These are phyloP conservation scores for Excoecaria agallocha DNA, from an alignment of 345 rosid species.

Conservation along the genomic window DNA sequence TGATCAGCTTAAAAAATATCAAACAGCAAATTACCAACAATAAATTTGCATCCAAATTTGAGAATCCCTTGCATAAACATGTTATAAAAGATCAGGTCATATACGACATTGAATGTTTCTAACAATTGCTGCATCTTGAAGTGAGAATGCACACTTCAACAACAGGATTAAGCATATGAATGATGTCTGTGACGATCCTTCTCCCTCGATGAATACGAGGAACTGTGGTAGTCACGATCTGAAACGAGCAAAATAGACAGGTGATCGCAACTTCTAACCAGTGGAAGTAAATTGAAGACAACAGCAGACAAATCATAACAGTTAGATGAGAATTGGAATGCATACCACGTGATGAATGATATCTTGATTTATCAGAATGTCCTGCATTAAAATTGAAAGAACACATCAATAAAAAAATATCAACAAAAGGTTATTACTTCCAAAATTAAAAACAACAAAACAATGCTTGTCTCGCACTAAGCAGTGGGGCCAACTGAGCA, in stretches of 20 bases:
- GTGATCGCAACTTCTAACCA: not conserved
- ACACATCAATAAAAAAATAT: not conserved
- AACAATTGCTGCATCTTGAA: not conserved
- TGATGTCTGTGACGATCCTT: conserved; percentile 62
- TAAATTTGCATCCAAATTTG: not conserved
- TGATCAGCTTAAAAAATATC: no score
- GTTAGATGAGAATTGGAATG: not conserved
- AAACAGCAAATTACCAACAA: no score
- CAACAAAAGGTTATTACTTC: not conserved
- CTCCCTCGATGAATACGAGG: conserved; percentile 61
- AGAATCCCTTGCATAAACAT: not conserved
- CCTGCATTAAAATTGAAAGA: conserved; percentile 29
- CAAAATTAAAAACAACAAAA: not conserved
- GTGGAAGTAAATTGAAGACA: not conserved
- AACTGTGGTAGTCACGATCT: conserved; percentile 58
- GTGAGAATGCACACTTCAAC: not conserved
- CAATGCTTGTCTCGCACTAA: not conserved
- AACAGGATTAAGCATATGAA: conserved; percentile 23
- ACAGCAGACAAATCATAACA: not conserved
- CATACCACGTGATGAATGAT: conserved; percentile 67
- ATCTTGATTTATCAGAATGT: conserved; percentile 63
- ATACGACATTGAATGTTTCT: not conserved
- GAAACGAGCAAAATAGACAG: conserved; percentile 13
- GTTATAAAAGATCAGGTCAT: not conserved
- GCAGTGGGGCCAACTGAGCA: no score